Evolutionary conservation across 441 rosid species (phyloP).

Genomic region (Isatis lusitanica): DNA sequence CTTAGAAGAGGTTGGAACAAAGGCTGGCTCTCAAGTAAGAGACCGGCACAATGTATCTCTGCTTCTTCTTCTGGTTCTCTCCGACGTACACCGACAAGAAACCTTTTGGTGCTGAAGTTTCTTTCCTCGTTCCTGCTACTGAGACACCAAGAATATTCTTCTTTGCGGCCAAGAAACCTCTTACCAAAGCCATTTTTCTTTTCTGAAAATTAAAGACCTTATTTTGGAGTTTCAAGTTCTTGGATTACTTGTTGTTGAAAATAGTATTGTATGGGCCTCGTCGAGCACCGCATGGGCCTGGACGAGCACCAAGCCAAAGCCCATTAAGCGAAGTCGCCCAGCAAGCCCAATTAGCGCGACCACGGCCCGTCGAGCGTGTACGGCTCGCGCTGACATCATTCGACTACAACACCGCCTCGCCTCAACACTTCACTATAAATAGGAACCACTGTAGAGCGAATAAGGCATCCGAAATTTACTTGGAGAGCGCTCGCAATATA

Average conservation of each 20-base stretch:
- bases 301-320: too few relatives aligned
- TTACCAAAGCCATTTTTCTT: slow-evolving; percentile 21
- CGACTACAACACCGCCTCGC: too few relatives aligned
- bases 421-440: too few relatives aligned
- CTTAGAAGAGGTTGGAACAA: slow-evolving; percentile 39
- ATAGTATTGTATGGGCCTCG: too few relatives aligned
- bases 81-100: slow-evolving; percentile 45
- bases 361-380: too few relatives aligned
- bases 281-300: too few relatives aligned
- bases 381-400: too few relatives aligned
- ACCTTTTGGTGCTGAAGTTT: slow-evolving; percentile 41
- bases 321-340: too few relatives aligned
- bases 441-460: too few relatives aligned
- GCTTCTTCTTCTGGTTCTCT: slow-evolving; percentile 39
- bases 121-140: background rate
- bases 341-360: too few relatives aligned
- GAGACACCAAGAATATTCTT: slow-evolving; percentile 28
- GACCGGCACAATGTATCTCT: slow-evolving; percentile 39
- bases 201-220: background rate
- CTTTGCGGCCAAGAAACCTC: slow-evolving; percentile 21
- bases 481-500: too few relatives aligned
- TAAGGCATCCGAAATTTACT: too few relatives aligned
- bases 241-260: background rate
- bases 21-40: slow-evolving; percentile 44
- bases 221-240: background rate